Evolutionary conservation across 371 early-diverging fungal genomes (phyloP).

Genomic region (Syncephalastrum monosporum): DNA sequence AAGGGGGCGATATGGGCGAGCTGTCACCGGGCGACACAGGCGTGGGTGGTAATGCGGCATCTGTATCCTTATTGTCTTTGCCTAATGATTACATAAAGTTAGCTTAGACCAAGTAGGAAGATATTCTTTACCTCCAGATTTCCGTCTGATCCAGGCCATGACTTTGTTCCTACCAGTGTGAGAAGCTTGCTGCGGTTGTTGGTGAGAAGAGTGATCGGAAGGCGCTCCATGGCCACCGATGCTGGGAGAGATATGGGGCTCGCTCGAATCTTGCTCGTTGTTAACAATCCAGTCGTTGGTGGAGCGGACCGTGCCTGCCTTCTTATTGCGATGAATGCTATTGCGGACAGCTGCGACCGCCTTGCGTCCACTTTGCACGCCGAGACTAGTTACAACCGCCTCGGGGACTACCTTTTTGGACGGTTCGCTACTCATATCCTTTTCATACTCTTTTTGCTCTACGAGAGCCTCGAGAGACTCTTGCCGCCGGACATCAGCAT

Average conservation of each 20-base stretch:
- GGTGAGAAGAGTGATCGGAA: background rate
- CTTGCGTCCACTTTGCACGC: constrained; percentile 3
- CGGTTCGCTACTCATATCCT: no score
- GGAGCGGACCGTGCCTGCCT: no score
- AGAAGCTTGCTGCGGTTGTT: constrained; percentile 1
- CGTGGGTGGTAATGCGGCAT: no score
- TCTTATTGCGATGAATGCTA: background rate
- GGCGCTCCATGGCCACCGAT: background rate
- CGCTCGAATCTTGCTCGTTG: background rate
- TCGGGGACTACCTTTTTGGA: no score
- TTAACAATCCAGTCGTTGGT: no score
- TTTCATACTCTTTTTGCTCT: background rate
- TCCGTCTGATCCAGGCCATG: constrained; percentile 19
- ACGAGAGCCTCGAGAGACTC: constrained; percentile 2
- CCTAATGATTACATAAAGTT: no score
- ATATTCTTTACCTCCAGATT: constrained; percentile 12
- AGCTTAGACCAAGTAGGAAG: no score
- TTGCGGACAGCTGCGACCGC: constrained; percentile 5
- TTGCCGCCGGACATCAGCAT: background rate
- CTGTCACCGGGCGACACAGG: no score
- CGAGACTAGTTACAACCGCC: background rate
- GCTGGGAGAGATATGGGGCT: background rate
- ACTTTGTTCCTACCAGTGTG: constrained; percentile 8
- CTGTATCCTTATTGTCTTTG: no score
- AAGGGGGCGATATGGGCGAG: no score